These are phyloP conservation scores for Umbelopsis sp. DNA, from an alignment of 192 early-diverging fungal genomes.

Conservation along the genomic window DNA sequence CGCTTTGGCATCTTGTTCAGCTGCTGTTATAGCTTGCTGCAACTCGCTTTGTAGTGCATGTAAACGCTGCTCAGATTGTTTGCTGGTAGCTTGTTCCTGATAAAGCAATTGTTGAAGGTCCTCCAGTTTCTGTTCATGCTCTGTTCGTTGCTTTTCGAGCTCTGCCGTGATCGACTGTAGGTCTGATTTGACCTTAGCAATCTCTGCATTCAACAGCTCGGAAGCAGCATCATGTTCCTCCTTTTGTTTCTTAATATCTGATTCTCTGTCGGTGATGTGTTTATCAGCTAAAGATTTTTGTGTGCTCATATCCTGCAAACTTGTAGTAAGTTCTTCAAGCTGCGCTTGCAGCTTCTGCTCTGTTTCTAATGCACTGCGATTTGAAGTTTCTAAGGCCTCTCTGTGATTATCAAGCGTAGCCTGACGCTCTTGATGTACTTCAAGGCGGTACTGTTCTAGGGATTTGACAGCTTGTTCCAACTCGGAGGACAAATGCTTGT, in stretches of 20 bases:
- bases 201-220: not conserved
- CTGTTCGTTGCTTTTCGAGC: not conserved
- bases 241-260: conserved; percentile 8
- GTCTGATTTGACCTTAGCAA: not conserved
- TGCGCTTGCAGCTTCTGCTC: not conserved
- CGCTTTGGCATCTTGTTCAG: not conserved
- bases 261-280: not conserved
- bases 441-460: too few relatives aligned
- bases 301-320: not conserved
- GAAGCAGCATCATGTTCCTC: not conserved
- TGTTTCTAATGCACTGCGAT: not conserved
- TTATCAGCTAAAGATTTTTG: not conserved
- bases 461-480: conserved; percentile 1
- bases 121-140: conserved; percentile 6
- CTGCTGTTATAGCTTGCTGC: not conserved
- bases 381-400: not conserved
- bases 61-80: not conserved
- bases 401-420: too few relatives aligned
- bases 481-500: conserved; percentile 4
- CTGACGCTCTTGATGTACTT: too few relatives aligned
- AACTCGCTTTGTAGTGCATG: not conserved
- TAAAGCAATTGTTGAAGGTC: not conserved
- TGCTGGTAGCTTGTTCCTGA: not conserved
- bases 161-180: not conserved
- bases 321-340: not conserved